phyloP scores from a whole-genome alignment of 1,284 basidiomycete species.

The Boletellus sp. region DNA sequence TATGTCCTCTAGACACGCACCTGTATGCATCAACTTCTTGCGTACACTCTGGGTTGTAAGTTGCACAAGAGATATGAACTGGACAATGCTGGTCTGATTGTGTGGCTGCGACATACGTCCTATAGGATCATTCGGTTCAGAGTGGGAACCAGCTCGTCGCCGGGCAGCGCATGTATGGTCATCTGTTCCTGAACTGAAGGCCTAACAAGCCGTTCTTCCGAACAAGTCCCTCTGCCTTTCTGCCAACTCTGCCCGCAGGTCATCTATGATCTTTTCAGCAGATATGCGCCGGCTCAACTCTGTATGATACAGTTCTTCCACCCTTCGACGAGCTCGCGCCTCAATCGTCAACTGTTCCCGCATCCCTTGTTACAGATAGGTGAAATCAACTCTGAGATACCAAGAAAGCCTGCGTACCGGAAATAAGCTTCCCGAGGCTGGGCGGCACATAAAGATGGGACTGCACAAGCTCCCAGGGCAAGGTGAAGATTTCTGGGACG shows the following conservation, averaged over 20 bases:
- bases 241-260: constrained; percentile 14
- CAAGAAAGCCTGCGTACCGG: constrained; percentile 24
- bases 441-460: constrained; percentile 36
- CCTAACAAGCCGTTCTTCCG: neutral
- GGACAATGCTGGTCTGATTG: neutral
- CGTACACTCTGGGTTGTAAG: neutral
- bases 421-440: constrained; percentile 33
- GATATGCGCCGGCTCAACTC: constrained; percentile 25
- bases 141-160: too few species aligned
- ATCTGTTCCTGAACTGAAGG: too few species aligned
- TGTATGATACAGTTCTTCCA: constrained; percentile 28
- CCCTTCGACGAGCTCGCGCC: constrained; percentile 30
- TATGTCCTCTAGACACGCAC: constrained; percentile 13
- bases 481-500: constrained; percentile 30
- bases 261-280: constrained; percentile 18
- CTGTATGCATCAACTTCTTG: constrained; percentile 19
- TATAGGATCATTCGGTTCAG: too few species aligned
- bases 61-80: neutral
- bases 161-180: neutral
- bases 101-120: too few species aligned
- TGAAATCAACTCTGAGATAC: constrained; percentile 7
- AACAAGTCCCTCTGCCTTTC: neutral
- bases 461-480: constrained; percentile 31
- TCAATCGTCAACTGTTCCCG: constrained; percentile 32
- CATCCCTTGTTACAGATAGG: constrained; percentile 30